Evolutionary conservation across 805 yeast genomes (phyloP), one percentile per base, ranked within the genome.

Genomic region (Lipomyces japonicus): DNA sequence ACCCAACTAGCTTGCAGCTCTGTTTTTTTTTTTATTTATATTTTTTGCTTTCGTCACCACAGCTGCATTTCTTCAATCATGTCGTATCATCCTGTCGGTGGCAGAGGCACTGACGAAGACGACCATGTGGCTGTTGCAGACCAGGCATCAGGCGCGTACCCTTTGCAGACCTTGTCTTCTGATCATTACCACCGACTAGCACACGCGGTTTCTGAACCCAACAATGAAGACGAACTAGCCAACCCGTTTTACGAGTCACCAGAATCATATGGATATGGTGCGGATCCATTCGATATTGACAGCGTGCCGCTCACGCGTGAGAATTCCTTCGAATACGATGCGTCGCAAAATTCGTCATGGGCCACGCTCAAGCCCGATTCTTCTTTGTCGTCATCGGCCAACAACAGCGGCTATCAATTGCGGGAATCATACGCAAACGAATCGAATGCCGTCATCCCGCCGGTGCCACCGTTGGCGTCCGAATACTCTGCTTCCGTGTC

Each of bases 51-150:
- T n/a, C n/a, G n/a, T n/a, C n/a, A n/a, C n/a, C n/a, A n/a, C n/a
- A n/a, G n/a, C n/a, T n/a, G n/a, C n/a, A n/a, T n/a, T n/a, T n/a
- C n/a, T n/a, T n/a, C n/a, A n/a, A 30, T 2, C 34, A 49, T 49
- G 53, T 49, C 53, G 7, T 49, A 49, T 34, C 41, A 24, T 5
- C 53, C 48, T 5, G 49, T 49, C 9, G 26, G 12, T 3, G 39
- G 26, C 21, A 39, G 32, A 12, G n/a, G 25, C 34, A 34, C 18
- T 16, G 44, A 22, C 26, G 34, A 38, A 18, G 50, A 40, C 7
- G 53, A 39, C 34, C 7, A 21, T 26, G 31, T 12, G 19, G 14
- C 18, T 36, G 22, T 14, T 9, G 37, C 24, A 5, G 26, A 16
- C 23, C 10, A 40, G 18, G 31, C 32, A 37, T 14, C n/a, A 4